These are phyloP conservation scores for Amniculicola lignicola DNA, from an alignment of 495 filamentous ascomycete species.

Conservation along the genomic window DNA sequence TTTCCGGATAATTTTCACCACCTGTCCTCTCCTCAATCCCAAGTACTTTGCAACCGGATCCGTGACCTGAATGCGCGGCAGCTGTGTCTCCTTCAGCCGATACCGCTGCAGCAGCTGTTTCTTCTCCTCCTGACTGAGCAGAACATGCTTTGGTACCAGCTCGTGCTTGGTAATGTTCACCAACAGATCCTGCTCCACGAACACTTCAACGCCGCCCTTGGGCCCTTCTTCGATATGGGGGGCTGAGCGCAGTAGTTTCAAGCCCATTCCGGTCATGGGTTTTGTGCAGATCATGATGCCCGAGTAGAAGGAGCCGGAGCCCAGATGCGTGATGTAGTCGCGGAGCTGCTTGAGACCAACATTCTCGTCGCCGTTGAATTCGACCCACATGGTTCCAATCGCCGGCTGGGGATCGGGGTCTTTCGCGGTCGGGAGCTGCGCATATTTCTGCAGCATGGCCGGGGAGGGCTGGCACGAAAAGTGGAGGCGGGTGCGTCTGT, in stretches of 20 bases:
- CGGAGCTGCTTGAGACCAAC: constrained; percentile 92
- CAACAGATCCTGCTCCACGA: constrained; percentile 89
- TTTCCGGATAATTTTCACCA: constrained; percentile 95
- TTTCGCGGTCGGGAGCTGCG: constrained; percentile 57
- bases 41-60: constrained; percentile 93
- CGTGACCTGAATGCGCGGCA: constrained; percentile 84
- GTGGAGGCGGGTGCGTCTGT: constrained; percentile 75
- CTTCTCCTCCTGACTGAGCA: constrained; percentile 90
- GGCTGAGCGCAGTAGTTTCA: constrained; percentile 73
- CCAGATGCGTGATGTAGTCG: constrained; percentile 76
- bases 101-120: constrained; percentile 76
- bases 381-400: constrained; percentile 87
- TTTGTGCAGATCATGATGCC: constrained; percentile 83
- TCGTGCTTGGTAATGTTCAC: constrained; percentile 99
- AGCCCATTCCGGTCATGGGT: constrained; percentile 75
- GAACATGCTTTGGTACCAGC: constrained; percentile 88
- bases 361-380: constrained; percentile 73
- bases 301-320: constrained; percentile 72
- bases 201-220: constrained; percentile 72
- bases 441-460: constrained; percentile 80
- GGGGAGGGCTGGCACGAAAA: constrained; percentile 80
- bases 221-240: constrained; percentile 79
- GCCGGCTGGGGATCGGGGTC: constrained; percentile 59
- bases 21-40: constrained; percentile 86
- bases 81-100: constrained; percentile 91